Base-by-base conservation (phyloP, 164 flowering plant species). In the Buxus sempervirens region DNA sequence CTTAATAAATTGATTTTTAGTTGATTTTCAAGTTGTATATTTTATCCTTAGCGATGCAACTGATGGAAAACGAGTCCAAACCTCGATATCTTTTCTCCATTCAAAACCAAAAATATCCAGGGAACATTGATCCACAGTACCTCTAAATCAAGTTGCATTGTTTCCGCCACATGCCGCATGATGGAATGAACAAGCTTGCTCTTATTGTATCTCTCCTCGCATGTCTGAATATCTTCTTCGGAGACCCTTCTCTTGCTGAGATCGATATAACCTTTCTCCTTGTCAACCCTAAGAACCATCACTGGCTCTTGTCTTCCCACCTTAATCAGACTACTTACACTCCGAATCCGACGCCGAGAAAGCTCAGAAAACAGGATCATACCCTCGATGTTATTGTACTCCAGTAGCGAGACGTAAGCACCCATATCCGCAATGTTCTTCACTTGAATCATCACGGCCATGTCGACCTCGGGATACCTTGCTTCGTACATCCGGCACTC, bases 401-500 rank as follows among this genome's bases (percentile, higher is more conserved):
- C 98, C 14, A 93, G 86, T 1, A 93, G 83, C 0, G 94, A 86
- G 6, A 93, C 98, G 76, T 93, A 91, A 0, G 98, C 96, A 23
- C 97, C 94, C 85, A 89, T 91, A 70, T 91, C 97, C 19, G 94
- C 97, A 71, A 93, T 93, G 82, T 81, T 84, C 85, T 91, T 88
- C 55, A 93, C 98, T 69, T 93, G 97, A 7, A 93, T 90, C 98
- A 93, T 93, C 74, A 93, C 98, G 20, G 94, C 90, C 84, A 79
- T 83, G 80, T 93, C 97, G 45, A 91, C 96, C 71, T 91, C 98
- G 5, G 98, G 98, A 70, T 89, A 93, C 74, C 32, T 82, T 2
- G 90, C 79, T 69, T 93, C 98, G 85, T 93, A 93, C 98, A 93
- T 93, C 18, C 98, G 82, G 72, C 98, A 93, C 76, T 91, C 98